Evolutionary conservation across 2,329 filamentous ascomycete species (phyloP), one percentile per base, ranked within the genome.

Genomic region (Alternaria incomplexa): DNA sequence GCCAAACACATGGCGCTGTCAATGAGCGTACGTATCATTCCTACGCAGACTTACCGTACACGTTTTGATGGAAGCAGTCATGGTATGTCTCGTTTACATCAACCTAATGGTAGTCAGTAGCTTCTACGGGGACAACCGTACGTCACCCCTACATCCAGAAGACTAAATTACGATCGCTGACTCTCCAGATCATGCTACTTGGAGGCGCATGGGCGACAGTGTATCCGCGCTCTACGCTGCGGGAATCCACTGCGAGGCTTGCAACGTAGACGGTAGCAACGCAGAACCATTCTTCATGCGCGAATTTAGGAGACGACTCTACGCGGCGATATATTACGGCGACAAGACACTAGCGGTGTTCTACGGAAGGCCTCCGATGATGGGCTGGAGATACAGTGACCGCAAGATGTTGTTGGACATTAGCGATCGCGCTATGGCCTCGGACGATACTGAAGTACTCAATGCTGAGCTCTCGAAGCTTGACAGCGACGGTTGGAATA

Each of bases 111-210:
- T 78, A 6, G 70, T 71, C 12, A 76, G 75, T 55, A 77, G 74
- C 53, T 77, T 69, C 47, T 78, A 78, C 28, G 77, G 77, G 44
- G 76, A 78, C 30, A 79, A 78, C 28, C 76, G 76, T 77, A 51
- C 22, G 74, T 72, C 28, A 30, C 13, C n/a, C 12, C 9, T 26
- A 9, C 12, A 25, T 30, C 13, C 15, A 13, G n/a, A 45, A 4
- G 6, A 30, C 5, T 25, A 26, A 15, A 11, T 15, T 15, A 10
- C n/a, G 23, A 13, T n/a, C 25, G 32, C 47, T 66, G 70, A 51
- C 73, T 26, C 23, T 20, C 20, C 47, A 78, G 77, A 79, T 57
- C 77, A 79, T 58, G 75, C 75, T 11, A 74, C 75, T 23, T 79
- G 76, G 76, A 68, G 75, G 48, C 69, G 77, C 9, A 67, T 77